Percentiles rank a stretch among this genome's conserved stretches.
Conservation (phyloP, 768 basidiomycete species). For the Scleroderma bovista region DNA sequence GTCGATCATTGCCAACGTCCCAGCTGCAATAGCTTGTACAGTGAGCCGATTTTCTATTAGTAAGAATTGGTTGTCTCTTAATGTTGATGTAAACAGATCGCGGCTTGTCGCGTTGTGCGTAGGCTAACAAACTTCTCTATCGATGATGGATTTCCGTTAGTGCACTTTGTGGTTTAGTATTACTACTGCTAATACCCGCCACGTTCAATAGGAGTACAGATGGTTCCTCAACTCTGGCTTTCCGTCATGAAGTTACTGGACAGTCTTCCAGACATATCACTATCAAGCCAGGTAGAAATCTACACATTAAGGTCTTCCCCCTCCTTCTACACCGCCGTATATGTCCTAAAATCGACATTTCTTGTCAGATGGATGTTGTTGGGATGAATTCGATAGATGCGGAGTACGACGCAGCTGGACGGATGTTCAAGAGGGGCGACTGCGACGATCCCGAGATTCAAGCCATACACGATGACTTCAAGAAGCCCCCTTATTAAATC, state of each 20-base stretch:
- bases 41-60: constrained; percentile 31
- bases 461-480: constrained; percentile 56
- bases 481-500: constrained; percentile 42
- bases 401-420: constrained; percentile 56
- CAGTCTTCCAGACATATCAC: constrained; percentile 20
- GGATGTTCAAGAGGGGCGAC: constrained; percentile 36
- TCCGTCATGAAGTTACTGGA: constrained; percentile 39
- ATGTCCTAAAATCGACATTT: constrained; percentile 3
- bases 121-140: constrained; percentile 57
- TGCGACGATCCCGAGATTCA: constrained; percentile 56
- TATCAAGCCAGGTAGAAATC: constrained; percentile 41
- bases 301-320: constrained; percentile 52
- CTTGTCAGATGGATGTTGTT: constrained; percentile 62
- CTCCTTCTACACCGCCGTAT: neutral
- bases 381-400: constrained; percentile 40
- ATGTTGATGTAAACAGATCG: constrained; percentile 43
- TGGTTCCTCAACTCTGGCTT: constrained; percentile 51
- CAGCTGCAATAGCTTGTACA: constrained; percentile 64
- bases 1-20: constrained; percentile 70
- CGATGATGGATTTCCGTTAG: constrained; percentile 50
- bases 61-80: neutral
- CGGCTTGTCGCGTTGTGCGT: constrained; percentile 57
- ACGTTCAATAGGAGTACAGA: constrained; percentile 29
- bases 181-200: constrained; percentile 12
- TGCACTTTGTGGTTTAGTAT: constrained; percentile 17